Evolutionary conservation across 2,329 filamentous ascomycete species (phyloP), one percentile per base, ranked within the genome.

Genomic region (Aphanocladium album): DNA sequence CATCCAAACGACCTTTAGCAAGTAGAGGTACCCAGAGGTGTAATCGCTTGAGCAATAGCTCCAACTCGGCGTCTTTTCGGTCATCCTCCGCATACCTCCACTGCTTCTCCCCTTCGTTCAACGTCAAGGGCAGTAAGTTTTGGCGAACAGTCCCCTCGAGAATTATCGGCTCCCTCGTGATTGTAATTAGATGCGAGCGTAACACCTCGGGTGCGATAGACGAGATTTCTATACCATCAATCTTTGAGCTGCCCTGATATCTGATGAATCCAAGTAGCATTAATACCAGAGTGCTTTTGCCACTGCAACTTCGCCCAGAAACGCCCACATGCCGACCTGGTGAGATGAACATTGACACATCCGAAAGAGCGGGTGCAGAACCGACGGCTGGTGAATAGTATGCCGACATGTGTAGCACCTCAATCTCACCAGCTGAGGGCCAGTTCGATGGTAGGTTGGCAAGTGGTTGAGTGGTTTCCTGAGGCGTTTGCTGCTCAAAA

Each of bases 121-220:
- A 16, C 2, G 50, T 41, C 2, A 37, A 37, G 0, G 79, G 78
- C 60, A 80, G 77, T 5, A 78, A 69, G 52, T 82, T 82, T 25
- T 72, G 66, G 12, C 76, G 74, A 4, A 82, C 69, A 1, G 70
- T 75, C 17, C 74, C 77, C 1, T 73, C 71, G 11, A 81, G 68
- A 5, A 77, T 68, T 46, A 79, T 72, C 0, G 77, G 71, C 30
- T 81, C 78, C 69, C 81, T 78, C 0, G 79, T 76, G 6, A 81
- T 67, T 3, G 73, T 72, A 25, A 76, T 74, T 14, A 81, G 68
- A 3, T 73, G 68, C 1, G 69, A 68, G 39, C 79, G 76, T n/a
- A 81, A 68, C 0, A 67, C 67, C 41, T 77, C 68, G 23, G 73
- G 75, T 3, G 74, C 71, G 2, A 80, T 65, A 8, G 64, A 70